Evolutionary conservation across 2,329 filamentous ascomycete species (phyloP), one percentile per base, ranked within the genome.

Genomic region (Fusarium sp.): DNA sequence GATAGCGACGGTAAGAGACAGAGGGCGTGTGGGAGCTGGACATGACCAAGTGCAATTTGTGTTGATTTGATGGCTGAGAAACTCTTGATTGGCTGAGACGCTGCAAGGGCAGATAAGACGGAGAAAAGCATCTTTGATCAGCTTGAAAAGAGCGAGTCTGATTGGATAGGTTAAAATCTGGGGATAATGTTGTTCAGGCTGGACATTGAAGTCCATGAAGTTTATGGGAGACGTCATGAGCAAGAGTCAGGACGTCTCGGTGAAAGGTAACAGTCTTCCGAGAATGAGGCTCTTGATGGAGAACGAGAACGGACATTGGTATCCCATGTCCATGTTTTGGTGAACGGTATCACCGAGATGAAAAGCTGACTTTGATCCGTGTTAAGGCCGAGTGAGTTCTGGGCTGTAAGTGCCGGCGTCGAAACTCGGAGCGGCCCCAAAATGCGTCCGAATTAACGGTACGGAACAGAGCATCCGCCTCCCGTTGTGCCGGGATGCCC

Each of bases 41-140:
- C 65, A 72, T 72, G 72, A 74, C 71, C 56, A 74, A 70, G 62
- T 72, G 64, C 47, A 52, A 74, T 73, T 71, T 74, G 72, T 74
- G 57, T 72, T 68, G 43, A 53, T 57, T 65, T 60, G 62, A 58
- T 57, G 53, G 29, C 16, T 9, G 16, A 22, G 29, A 8, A 52
- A 32, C 12, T 25, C n/a, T 22, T 74, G 72, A 75, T 75, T 75
- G 73, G 73, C 29, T 20, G 25, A 40, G 29, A 22, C 18, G 22
- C 38, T 54, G 32, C 34, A 40, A 57, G 63, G 65, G 51, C 34
- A 70, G 73, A 75, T 73, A 74, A 75, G 73, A 62, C 55, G 41
- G 55, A 56, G 55, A 65, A 64, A 59, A 65, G 54, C 55, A 62
- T 58, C 49, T 66, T 32, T 72, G 55, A 65, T 44, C 45, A 52